Percentiles rank a stretch among this genome's conserved stretches.
Conservation (phyloP, 371 early-diverging fungal genomes). For the Apophysomyces variabilis region DNA sequence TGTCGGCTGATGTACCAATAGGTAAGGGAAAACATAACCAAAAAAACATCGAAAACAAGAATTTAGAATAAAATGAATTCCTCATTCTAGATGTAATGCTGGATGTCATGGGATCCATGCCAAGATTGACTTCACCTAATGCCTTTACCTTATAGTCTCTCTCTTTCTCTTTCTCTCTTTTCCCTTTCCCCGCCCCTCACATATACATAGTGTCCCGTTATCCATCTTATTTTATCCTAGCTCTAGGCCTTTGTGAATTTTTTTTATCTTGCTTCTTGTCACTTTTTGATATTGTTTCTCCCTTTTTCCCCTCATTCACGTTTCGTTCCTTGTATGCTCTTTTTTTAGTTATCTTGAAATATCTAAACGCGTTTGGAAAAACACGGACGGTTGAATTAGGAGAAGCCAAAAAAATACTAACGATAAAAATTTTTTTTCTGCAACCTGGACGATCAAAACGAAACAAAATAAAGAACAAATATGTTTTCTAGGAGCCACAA, state of each 20-base stretch:
- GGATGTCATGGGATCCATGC: constrained; percentile 29
- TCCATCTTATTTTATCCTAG: too few species aligned
- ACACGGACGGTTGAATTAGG: too few species aligned
- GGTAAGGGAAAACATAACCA: constrained; percentile 13
- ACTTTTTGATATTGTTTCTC: not conserved
- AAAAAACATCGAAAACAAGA: not conserved
- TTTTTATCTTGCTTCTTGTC: not conserved
- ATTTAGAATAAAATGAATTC: not conserved
- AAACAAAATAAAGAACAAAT: not conserved
- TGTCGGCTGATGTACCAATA: constrained; percentile 26
- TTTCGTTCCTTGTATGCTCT: too few species aligned
- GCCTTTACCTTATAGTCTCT: not conserved
- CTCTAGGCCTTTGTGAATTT: too few species aligned
- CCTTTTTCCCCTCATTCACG: not conserved
- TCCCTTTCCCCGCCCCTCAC: not conserved
- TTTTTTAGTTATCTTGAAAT: too few species aligned
- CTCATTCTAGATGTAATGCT: constrained; percentile 24
- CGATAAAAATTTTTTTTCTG: too few species aligned
- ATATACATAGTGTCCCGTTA: too few species aligned
- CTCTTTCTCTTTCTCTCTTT: not conserved
- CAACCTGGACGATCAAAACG: not conserved
- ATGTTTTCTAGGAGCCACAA: not conserved
- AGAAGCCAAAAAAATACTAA: too few species aligned
- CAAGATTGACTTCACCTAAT: constrained; percentile 27
- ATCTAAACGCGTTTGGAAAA: too few species aligned